A percentile compares a stretch with the other conserved stretches of the same genome.
These are phyloP conservation scores for Suillus plorans DNA, from an alignment of 768 basidiomycete genomes.

Conservation along the genomic window DNA sequence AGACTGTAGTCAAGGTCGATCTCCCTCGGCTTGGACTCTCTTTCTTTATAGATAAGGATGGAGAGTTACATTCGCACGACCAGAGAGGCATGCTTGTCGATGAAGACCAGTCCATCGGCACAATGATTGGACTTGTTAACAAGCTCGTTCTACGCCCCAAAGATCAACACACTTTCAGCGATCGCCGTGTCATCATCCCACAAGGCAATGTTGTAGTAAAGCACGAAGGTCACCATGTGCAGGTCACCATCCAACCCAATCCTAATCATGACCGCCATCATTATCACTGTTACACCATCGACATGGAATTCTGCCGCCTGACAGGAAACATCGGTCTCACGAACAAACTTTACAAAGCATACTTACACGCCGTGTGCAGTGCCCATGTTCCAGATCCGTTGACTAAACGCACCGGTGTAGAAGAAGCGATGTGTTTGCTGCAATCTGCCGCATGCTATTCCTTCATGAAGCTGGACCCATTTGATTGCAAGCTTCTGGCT, in stretches of 20 bases:
- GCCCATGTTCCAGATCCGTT: slow-evolving; percentile 37
- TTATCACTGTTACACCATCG: slow-evolving; percentile 26
- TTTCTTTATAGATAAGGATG: slow-evolving; percentile 32
- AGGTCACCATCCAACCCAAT: neutral
- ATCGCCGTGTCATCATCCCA: slow-evolving; percentile 15
- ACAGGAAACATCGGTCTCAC: slow-evolving; percentile 17
- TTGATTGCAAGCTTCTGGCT: slow-evolving; percentile 29
- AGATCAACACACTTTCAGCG: slow-evolving; percentile 2
- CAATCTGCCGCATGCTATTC: slow-evolving; percentile 36
- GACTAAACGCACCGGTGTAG: slow-evolving; percentile 38
- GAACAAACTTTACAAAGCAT: slow-evolving; percentile 32
- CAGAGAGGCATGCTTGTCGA: slow-evolving; percentile 39
- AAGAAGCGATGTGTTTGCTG: slow-evolving; percentile 39
- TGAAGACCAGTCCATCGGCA: slow-evolving; percentile 34
- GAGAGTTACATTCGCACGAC: slow-evolving; percentile 36
- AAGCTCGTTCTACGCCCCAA: slow-evolving; percentile 36
- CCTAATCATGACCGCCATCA: neutral
- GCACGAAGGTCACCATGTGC: neutral
- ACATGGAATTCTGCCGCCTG: slow-evolving; percentile 25
- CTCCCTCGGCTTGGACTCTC: slow-evolving; percentile 37
- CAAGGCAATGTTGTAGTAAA: neutral
- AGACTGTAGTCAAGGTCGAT: slow-evolving; percentile 21
- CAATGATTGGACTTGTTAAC: slow-evolving; percentile 39
- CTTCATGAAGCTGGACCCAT: slow-evolving; percentile 31
- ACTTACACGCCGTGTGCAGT: slow-evolving; percentile 44